Base-by-base conservation (phyloP, 805 yeast genomes). In the Candida insectalens region DNA sequence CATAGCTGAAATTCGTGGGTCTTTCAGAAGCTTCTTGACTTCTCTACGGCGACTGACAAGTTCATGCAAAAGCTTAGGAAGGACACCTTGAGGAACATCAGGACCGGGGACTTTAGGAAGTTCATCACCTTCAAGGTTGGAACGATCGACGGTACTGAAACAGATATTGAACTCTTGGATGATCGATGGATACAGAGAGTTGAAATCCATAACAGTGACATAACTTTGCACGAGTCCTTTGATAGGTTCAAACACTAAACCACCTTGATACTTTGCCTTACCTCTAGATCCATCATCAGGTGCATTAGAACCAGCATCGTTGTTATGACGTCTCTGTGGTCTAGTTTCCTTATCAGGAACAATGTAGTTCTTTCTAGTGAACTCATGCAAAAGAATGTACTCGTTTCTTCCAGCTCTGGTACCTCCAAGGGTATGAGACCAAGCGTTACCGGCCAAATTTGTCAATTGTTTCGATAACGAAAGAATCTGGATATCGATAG, bases 101-200 rank as follows among this genome's bases (percentile, higher is more conserved):
- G 63, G 42, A 2, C 69, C 65, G 2, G 96, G 96, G 4, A 76
- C 67, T 1, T 59, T 63, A 0, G 95, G 95, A 35, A 83, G 56
- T 35, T 73, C 74, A 25, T 79, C 87, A 7, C 63, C 67, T 9
- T 22, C 20, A 22, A 62, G 59, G 20, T 44, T 33, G 19, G 65
- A 72, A 54, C 96, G 67, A 17, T 79, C 81, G 16, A 92, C 94
- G 0, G 98, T 92, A 2, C 97, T 88, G 63, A 92, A 92, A 63
- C 98, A 92, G 44, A 92, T 92, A 54, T 92, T 92, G 58, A 71
- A 92, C 58, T 92, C 98, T 60, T 92, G 98, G 46, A 92, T 92
- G 51, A 92, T 89, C 41, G 95, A 83, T 7, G 98, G 98, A 53
- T 92, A 92, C 62, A 92, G 70, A 32, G 96, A 85, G 61, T 92